Evolutionary conservation across 148 eudicot species (phyloP).

Genomic region (Rhododendron molle): DNA sequence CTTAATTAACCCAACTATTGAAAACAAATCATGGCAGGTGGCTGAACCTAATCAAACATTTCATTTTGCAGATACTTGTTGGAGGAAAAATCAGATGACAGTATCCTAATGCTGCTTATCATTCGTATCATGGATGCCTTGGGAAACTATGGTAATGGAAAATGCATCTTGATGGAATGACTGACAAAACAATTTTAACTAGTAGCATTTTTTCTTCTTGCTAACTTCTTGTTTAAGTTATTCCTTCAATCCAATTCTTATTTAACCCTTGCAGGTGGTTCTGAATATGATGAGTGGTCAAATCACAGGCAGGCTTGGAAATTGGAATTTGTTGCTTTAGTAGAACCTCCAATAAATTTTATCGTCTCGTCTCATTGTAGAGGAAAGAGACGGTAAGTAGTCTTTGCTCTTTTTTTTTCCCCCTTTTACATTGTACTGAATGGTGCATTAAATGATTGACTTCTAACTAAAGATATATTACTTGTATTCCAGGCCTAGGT

Average conservation of each 20-base stretch:
- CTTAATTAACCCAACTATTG: conserved; percentile 2
- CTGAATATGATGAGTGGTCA: conserved; percentile 95
- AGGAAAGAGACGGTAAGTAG: conserved; percentile 72
- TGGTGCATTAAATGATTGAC: not conserved
- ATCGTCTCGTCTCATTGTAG: conserved; percentile 62
- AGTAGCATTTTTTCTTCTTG: not conserved
- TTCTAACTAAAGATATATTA: not conserved
- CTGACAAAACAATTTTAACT: not conserved
- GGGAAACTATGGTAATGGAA: conserved; percentile 66
- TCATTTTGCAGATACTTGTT: conserved; percentile 59
- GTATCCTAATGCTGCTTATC: conserved; percentile 79
- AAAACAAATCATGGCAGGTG: not conserved
- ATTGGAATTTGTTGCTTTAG: conserved; percentile 86
- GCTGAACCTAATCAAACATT: conserved; percentile 19
- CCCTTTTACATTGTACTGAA: conserved; percentile 9
- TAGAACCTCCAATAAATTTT: conserved; percentile 84
- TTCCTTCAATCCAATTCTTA: conserved; percentile 3
- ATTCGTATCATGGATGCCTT: conserved; percentile 88
- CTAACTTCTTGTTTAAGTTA: conserved; percentile 6
- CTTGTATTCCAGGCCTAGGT: conserved; percentile 62
- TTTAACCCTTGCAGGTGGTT: conserved; percentile 53
- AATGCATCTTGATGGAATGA: not conserved
- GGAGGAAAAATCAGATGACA: conserved; percentile 91
- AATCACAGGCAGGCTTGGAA: conserved; percentile 97
- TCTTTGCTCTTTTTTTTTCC: not conserved